A percentile compares a stretch with the other conserved stretches of the same genome.
These are phyloP conservation scores for Leccinum boreale DNA, from an alignment of 768 basidiomycete species.

Conservation along the genomic window DNA sequence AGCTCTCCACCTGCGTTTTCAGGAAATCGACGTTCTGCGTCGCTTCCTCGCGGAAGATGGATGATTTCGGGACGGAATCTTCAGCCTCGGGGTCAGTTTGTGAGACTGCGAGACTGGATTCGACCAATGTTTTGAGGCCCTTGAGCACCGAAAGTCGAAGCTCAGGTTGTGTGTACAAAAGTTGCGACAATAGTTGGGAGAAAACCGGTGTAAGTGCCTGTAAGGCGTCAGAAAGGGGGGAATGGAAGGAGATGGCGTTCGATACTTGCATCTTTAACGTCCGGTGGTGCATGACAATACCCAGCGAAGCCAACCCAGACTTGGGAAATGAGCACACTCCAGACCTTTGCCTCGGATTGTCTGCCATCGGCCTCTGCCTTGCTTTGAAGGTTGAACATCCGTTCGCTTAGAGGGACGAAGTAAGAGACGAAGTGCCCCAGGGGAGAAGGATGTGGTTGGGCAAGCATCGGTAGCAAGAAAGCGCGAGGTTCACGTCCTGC, in stretches of 20 bases:
- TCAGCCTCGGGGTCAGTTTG: conserved; percentile 28
- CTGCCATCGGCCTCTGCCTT: conserved; percentile 71
- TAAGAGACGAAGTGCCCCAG: conserved; percentile 83
- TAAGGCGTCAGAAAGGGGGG: conserved; percentile 2
- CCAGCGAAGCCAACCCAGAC: conserved; percentile 91
- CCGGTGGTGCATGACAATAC: conserved; percentile 81
- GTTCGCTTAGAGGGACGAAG: conserved; percentile 92
- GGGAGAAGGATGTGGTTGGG: conserved; percentile 76
- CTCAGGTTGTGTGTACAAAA: conserved; percentile 86
- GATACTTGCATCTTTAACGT: conserved; percentile 61
- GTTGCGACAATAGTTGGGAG: conserved; percentile 85
- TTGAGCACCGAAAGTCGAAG: conserved; percentile 80
- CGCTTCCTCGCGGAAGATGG: conserved; percentile 58
- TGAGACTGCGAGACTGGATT: conserved; percentile 66
- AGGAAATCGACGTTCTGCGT: conserved; percentile 67
- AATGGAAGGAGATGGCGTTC: not conserved
- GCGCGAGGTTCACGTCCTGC: conserved; percentile 83
- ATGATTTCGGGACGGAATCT: conserved; percentile 21
- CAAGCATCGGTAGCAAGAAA: conserved; percentile 84
- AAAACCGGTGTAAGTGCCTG: conserved; percentile 76
- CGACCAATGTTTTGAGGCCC: conserved; percentile 77
- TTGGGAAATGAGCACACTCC: conserved; percentile 90
- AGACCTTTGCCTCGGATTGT: conserved; percentile 88
- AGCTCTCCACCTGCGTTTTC: conserved; percentile 78
- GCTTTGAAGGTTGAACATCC: conserved; percentile 86